phyloP scores from a whole-genome alignment of 2,329 filamentous ascomycete species.

The Exophiala aquamarina region DNA sequence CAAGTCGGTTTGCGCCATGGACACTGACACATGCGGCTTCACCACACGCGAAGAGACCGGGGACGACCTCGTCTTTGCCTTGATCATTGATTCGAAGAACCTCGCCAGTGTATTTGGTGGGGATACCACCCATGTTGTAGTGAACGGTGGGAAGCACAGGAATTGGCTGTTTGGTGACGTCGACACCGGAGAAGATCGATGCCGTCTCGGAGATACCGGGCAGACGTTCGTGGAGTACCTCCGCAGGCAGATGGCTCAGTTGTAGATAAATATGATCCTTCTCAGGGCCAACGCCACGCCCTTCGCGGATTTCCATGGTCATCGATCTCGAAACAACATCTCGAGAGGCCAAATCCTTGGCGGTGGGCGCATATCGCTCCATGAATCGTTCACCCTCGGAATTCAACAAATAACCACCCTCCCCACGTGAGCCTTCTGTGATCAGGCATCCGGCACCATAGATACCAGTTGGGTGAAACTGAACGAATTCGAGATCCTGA shows the following conservation, averaged over 20 bases:
- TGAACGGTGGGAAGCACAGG: constrained; percentile 95
- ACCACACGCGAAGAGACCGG: constrained; percentile 92
- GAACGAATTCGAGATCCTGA: constrained; percentile 99
- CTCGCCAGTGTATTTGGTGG: constrained; percentile 95
- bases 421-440: constrained; percentile 94
- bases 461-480: constrained; percentile 99
- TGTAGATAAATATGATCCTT: constrained; percentile 99
- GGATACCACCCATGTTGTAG: constrained; percentile 99
- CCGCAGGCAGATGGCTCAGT: constrained; percentile 88
- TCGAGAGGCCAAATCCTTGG: constrained; percentile 94
- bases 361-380: constrained; percentile 96
- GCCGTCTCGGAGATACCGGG: constrained; percentile 98
- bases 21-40: constrained; percentile 97
- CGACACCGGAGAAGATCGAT: constrained; percentile 94
- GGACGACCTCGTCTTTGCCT: constrained; percentile 90
- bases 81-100: constrained; percentile 83
- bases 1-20: constrained; percentile 95
- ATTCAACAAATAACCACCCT: constrained; percentile 97
- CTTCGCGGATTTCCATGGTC: constrained; percentile 97
- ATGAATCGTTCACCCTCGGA: constrained; percentile 98
- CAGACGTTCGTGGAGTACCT: constrained; percentile 92
- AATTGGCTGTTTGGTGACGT: constrained; percentile 95
- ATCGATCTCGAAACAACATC: constrained; percentile 97
- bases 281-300: constrained; percentile 91
- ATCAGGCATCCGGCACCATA: constrained; percentile 98